These are phyloP conservation scores for Mangifera indica DNA, from an alignment of 345 rosid species.

Conservation along the genomic window DNA sequence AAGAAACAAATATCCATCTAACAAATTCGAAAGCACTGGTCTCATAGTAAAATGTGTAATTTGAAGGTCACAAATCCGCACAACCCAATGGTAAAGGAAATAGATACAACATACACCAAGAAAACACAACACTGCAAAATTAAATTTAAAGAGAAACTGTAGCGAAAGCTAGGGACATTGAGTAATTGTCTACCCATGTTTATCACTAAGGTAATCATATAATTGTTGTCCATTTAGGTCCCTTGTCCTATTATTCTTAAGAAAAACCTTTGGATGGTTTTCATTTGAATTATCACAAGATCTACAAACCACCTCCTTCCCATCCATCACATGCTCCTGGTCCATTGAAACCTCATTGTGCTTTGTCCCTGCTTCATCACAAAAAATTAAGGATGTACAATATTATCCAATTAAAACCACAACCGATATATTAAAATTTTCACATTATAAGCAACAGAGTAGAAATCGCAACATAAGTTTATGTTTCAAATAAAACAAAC, in stretches of 20 bases:
- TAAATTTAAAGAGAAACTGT: slow-evolving; percentile 7
- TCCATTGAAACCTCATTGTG: slow-evolving; percentile 9
- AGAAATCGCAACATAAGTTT: neutral
- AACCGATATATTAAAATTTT: neutral
- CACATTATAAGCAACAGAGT: neutral
- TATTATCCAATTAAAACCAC: neutral
- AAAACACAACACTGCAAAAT: slow-evolving; percentile 18
- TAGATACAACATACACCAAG: slow-evolving; percentile 21
- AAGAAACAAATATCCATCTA: slow-evolving; percentile 5
- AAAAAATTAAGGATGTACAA: slow-evolving; percentile 6
- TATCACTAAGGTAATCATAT: slow-evolving; percentile 19
- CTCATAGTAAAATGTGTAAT: slow-evolving; percentile 9
- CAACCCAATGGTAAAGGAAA: slow-evolving; percentile 10
- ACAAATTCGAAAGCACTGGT: neutral
- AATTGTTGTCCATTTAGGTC: slow-evolving; percentile 19
- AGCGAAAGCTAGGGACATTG: slow-evolving; percentile 17
- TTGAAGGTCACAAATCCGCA: slow-evolving; percentile 16
- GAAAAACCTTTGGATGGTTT: slow-evolving; percentile 13
- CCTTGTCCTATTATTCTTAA: slow-evolving; percentile 19
- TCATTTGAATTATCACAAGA: slow-evolving; percentile 13
- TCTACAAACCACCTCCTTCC: slow-evolving; percentile 17
- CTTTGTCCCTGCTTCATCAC: slow-evolving; percentile 29
- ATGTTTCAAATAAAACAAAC: neutral
- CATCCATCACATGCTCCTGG: slow-evolving; percentile 9
- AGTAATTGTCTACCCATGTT: slow-evolving; percentile 14